Conservation (phyloP, 768 basidiomycete genomes). For the Gloeopeniophorella convolvens region DNA sequence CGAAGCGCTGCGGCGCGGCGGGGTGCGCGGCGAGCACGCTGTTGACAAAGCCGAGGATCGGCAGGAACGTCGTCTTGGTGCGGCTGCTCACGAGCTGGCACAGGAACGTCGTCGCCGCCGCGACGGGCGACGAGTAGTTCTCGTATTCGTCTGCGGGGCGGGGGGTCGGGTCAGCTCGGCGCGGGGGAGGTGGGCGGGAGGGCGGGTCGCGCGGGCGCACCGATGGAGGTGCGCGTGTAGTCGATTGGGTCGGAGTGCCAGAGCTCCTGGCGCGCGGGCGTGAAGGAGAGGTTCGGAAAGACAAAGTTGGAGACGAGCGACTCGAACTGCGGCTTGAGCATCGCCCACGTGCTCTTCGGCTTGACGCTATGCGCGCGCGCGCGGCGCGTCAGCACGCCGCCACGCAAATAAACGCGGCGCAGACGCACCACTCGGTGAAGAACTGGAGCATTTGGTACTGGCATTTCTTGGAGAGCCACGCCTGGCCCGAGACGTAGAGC, state of each 20-base stretch:
- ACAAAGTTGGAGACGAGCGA: constrained; percentile 73
- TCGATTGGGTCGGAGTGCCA: constrained; percentile 85
- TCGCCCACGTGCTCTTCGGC: constrained; percentile 85
- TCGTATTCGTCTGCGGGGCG: constrained; percentile 81
- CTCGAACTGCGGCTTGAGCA: constrained; percentile 81
- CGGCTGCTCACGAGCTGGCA: constrained; percentile 71
- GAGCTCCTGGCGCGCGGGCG: constrained; percentile 51
- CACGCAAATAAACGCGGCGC: neutral
- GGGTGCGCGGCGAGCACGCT: constrained; percentile 61
- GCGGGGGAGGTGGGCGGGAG: neutral
- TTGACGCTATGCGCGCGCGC: constrained; percentile 53
- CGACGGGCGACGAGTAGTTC: constrained; percentile 66
- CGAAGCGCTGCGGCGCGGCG: constrained; percentile 63
- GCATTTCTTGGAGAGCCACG: constrained; percentile 78
- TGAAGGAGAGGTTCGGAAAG: constrained; percentile 84
- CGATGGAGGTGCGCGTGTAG: constrained; percentile 69
- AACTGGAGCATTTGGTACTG: constrained; percentile 81
- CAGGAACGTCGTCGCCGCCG: constrained; percentile 76
- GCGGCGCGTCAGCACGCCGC: too few species aligned
- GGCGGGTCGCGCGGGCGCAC: constrained; percentile 30
- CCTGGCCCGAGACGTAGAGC: constrained; percentile 62
- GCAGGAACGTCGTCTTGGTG: constrained; percentile 76
- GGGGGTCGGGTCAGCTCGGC: constrained; percentile 2
- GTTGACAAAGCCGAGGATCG: constrained; percentile 75
- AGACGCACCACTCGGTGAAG: constrained; percentile 76